Conservation (phyloP, 177 flowering plant species). For the Tripterygium wilfordii region DNA sequence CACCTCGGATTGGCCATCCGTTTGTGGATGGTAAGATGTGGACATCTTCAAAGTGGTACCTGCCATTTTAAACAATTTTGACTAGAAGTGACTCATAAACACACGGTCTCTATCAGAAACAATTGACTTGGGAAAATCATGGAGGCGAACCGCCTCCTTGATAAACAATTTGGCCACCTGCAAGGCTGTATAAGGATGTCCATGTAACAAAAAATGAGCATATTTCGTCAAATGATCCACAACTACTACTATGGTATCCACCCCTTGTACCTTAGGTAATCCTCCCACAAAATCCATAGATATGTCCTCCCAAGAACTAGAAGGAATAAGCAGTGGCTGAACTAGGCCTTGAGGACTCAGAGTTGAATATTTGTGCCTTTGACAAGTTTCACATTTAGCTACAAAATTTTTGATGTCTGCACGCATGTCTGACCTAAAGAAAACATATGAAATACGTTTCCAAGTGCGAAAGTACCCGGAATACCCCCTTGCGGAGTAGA, state of each 20-base stretch:
- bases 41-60: not conserved
- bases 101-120: slow-evolving; percentile 3
- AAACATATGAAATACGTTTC: too few species aligned
- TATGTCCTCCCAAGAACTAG: too few species aligned
- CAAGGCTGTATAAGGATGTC: not conserved
- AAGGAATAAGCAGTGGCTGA: not conserved
- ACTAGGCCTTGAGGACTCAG: not conserved
- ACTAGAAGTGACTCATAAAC: slow-evolving; percentile 3
- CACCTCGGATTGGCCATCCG: slow-evolving; percentile 5
- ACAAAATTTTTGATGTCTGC: not conserved
- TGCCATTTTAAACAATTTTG: not conserved
- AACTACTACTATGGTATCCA: not conserved
- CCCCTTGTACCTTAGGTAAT: not conserved
- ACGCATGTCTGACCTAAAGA: not conserved
- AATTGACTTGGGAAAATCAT: not conserved
- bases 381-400: not conserved
- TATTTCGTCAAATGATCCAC: not conserved
- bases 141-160: not conserved
- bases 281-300: not conserved
- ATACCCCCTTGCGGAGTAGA: too few species aligned
- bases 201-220: not conserved
- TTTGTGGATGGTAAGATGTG: slow-evolving; percentile 5
- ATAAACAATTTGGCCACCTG: not conserved
- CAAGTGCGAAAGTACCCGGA: too few species aligned
- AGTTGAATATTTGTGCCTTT: not conserved